A percentile compares a stretch with the other conserved stretches of the same genome.
phyloP scores from a whole-genome alignment of 345 rosid genomes.

The Lumnitzera littorea region DNA sequence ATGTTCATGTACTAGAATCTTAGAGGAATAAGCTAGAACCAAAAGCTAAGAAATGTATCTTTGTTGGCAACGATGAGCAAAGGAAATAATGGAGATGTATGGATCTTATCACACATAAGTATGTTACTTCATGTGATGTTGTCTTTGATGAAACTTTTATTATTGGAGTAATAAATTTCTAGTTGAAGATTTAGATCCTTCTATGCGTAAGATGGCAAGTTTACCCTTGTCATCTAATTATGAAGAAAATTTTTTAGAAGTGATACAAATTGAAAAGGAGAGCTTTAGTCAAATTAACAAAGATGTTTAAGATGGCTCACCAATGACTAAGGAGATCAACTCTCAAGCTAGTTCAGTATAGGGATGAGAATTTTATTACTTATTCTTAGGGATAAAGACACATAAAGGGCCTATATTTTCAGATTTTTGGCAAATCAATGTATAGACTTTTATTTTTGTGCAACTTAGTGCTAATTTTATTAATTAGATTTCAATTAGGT shows the following conservation, averaged over 20 bases:
- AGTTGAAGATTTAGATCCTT: no score
- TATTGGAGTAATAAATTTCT: neutral
- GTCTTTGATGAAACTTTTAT: constrained; percentile 12
- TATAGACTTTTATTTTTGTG: no score
- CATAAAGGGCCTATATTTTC: no score
- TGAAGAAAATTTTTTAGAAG: neutral
- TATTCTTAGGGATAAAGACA: neutral
- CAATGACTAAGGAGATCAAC: neutral
- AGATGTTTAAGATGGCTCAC: no score
- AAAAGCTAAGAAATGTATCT: constrained; percentile 12
- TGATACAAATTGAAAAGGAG: neutral
- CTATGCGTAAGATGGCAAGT: no score
- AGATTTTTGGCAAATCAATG: no score
- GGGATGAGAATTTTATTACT: constrained; percentile 2
- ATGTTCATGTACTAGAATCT: neutral
- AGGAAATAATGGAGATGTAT: constrained; percentile 16
- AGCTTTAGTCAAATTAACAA: neutral
- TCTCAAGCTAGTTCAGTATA: neutral
- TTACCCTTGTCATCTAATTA: no score
- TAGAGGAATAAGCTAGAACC: constrained; percentile 8
- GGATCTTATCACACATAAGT: constrained; percentile 12
- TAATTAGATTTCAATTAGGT: no score
- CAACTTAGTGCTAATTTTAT: no score
- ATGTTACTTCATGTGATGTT: constrained; percentile 5
- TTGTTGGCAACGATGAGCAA: constrained; percentile 10